phyloP scores from a whole-genome alignment of 345 rosid species.

The Nasturtium officinale region DNA sequence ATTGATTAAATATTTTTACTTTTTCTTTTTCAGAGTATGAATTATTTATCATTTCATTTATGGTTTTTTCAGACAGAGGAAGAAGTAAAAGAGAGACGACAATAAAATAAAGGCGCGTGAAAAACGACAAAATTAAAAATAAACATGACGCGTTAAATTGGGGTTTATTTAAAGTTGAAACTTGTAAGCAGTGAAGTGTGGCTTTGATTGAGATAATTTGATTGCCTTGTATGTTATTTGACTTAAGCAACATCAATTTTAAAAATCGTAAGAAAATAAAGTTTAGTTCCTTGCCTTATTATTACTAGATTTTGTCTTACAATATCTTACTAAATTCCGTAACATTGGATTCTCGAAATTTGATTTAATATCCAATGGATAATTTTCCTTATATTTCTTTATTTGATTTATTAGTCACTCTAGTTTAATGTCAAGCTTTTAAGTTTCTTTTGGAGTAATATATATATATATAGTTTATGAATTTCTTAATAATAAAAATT shows the following conservation, averaged over 20 bases:
- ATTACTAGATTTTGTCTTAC: neutral
- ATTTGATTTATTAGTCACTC: neutral
- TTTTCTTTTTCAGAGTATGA: neutral
- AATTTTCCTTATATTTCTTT: too few relatives aligned
- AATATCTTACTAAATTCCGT: neutral
- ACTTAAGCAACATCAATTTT: neutral
- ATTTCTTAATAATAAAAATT: neutral
- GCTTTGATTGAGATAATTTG: constrained; percentile 35
- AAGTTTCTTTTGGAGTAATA: neutral
- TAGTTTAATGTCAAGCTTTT: neutral
- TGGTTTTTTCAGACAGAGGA: constrained; percentile 17
- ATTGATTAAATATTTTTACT: neutral
- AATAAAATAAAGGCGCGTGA: constrained; percentile 25
- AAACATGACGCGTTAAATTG: neutral
- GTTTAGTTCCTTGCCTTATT: too few relatives aligned
- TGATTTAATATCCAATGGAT: neutral
- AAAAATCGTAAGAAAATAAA: neutral
- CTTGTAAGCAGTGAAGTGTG: constrained; percentile 36
- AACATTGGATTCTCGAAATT: neutral
- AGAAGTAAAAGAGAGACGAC: constrained; percentile 2
- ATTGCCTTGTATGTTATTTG: constrained; percentile 4
- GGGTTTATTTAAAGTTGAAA: neutral
- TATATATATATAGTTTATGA: neutral
- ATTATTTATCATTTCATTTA: neutral
- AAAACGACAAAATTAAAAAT: neutral